Base-by-base conservation (phyloP, 2,329 filamentous ascomycete species). In the Phaeosphaeria sp. region DNA sequence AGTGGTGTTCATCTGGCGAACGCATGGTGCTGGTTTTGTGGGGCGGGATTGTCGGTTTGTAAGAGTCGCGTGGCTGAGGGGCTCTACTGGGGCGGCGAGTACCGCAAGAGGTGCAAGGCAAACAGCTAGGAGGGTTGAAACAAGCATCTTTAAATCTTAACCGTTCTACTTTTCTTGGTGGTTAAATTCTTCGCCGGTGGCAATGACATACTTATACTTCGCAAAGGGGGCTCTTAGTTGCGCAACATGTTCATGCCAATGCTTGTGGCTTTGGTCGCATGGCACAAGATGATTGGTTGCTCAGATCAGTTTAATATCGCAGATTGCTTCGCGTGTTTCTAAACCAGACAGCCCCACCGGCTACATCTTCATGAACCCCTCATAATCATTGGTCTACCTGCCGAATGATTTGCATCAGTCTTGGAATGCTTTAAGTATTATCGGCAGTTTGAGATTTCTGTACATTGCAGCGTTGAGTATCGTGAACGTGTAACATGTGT, bases 11-110 rank as follows among this genome's bases (percentile, higher is more conserved):
- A 52, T 47, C 25, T 61, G 52, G 46, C 65, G 63, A 10, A 64
- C 58, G 52, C 71, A 74, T 43, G 70, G 70, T 43, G 64, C 46
- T 23, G 71, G 71, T 50, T 72, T 72, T 5, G 54, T 36, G 7
- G 67, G 66, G 5, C 25, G 41, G 2, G 49, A 41, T 50, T 71
- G 69, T 15, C 65, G 67, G 1, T 22, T 13, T 1, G 27, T 55
- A 3, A 68, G 51, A 9, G 55, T 49, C 15, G 42, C 33, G 36
- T 48, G 43, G 18, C 30, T 50, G 30, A 23, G 15, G 25, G 27
- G 15, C n/a, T 52, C 18, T n/a, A 44, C 18, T 25, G 70, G 67
- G 1, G 64, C 55, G 27, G 65, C 68, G 39, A 71, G 46, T 6
- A 54, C 48, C 7, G 56, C 48, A 0, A 67, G 18, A 2, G 67